These are phyloP conservation scores for Blastosporella zonata DNA, from an alignment of 1,284 basidiomycete species.

Conservation along the genomic window DNA sequence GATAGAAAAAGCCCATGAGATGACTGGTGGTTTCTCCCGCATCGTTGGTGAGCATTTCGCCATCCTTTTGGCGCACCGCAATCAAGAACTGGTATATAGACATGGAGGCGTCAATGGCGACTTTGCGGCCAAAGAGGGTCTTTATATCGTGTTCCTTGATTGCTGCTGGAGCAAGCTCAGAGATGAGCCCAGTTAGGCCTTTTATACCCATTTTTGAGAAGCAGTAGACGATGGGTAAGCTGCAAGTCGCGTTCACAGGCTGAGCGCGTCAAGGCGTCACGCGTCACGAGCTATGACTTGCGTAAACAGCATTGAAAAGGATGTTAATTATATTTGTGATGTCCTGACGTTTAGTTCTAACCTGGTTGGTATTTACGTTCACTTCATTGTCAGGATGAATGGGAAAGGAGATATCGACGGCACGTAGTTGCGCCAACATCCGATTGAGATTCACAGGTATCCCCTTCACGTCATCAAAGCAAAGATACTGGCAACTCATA, in stretches of 20 bases:
- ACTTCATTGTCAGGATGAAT: no score
- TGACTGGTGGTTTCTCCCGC: slow-evolving; percentile 97
- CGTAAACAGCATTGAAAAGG: no score
- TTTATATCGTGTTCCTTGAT: slow-evolving; percentile 96
- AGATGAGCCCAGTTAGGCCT: slow-evolving; percentile 88
- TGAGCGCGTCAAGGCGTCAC: no score
- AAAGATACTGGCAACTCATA: no score
- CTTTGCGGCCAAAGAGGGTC: slow-evolving; percentile 95
- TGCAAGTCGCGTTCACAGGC: background rate
- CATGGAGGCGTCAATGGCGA: slow-evolving; percentile 98
- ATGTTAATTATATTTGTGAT: no score
- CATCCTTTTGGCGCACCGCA: slow-evolving; percentile 94
- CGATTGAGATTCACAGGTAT: no score
- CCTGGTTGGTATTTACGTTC: no score
- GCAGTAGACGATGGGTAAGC: background rate
- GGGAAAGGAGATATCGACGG: no score
- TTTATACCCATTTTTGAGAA: slow-evolving; percentile 74
- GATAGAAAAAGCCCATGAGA: slow-evolving; percentile 98
- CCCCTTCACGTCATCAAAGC: no score
- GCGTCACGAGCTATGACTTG: no score
- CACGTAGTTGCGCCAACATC: no score
- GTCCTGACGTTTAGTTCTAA: no score
- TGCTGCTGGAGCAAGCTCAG: slow-evolving; percentile 84
- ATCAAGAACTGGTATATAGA: slow-evolving; percentile 96
- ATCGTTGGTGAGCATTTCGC: slow-evolving; percentile 96